phyloP scores from a whole-genome alignment of 2,329 filamentous ascomycete species.

The Pleomassaria siparia region DNA sequence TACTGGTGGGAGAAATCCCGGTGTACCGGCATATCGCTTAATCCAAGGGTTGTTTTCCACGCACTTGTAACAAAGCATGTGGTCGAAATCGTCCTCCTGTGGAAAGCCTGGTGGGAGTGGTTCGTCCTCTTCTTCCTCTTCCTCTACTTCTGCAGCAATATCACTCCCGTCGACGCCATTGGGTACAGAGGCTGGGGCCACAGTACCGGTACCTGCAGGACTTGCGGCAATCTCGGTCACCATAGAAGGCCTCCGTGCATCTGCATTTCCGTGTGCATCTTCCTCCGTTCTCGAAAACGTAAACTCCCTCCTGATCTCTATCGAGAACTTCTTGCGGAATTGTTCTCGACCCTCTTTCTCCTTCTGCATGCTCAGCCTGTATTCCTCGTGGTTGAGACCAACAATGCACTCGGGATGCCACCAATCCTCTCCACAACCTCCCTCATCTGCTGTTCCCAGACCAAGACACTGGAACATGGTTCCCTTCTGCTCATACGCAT shows the following conservation, averaged over 20 bases:
- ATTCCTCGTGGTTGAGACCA: conserved; percentile 75
- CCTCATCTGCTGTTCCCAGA: conserved; percentile 74
- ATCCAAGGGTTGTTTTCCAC: conserved; percentile 88
- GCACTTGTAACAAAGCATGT: conserved; percentile 93
- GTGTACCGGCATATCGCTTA: conserved; percentile 77
- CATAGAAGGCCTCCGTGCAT: conserved; percentile 14
- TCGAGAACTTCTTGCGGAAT: conserved; percentile 7
- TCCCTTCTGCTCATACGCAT: conserved; percentile 84
- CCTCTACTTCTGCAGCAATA: conserved; percentile 54
- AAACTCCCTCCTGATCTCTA: conserved; percentile 17
- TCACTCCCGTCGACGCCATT: conserved; percentile 37
- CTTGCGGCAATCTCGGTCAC: conserved; percentile 22
- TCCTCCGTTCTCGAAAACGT: conserved; percentile 15
- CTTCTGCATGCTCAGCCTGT: conserved; percentile 50
- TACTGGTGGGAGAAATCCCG: conserved; percentile 77
- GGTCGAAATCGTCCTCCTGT: conserved; percentile 82
- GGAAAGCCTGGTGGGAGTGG: conserved; percentile 86
- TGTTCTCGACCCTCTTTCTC: background rate
- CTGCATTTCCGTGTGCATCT: conserved; percentile 11
- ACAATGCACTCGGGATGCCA: conserved; percentile 93
- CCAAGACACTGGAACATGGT: conserved; percentile 99
- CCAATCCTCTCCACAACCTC: conserved; percentile 96
- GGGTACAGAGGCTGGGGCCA: background rate
- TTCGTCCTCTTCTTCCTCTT: conserved; percentile 54
- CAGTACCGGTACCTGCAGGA: background rate